These are phyloP conservation scores for Acrodontium crateriforme DNA, from an alignment of 2,329 filamentous ascomycete genomes.

Conservation along the genomic window DNA sequence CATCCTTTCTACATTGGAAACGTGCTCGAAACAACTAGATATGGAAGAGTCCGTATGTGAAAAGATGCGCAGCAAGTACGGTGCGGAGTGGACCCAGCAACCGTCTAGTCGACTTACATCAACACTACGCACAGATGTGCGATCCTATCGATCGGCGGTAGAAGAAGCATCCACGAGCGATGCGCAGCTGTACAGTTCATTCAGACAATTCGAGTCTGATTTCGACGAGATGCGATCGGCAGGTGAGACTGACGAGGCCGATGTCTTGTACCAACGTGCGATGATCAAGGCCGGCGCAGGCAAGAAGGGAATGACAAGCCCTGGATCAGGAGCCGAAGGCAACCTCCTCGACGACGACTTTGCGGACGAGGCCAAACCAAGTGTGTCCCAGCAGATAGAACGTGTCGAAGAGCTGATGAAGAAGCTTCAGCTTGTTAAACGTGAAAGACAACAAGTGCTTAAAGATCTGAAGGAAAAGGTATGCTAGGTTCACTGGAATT, in stretches of 20 bases:
- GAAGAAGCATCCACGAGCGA: constrained; percentile 85
- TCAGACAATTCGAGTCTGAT: constrained; percentile 72
- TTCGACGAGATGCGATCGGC: constrained; percentile 93
- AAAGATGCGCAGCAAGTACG: constrained; percentile 98
- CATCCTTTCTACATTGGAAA: constrained; percentile 60
- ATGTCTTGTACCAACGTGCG: constrained; percentile 76
- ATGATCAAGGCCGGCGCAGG: constrained; percentile 62
- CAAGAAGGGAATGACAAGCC: constrained; percentile 36
- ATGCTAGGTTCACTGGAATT: constrained; percentile 18
- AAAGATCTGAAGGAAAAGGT: constrained; percentile 98
- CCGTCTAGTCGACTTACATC: constrained; percentile 81
- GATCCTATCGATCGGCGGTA: constrained; percentile 75
- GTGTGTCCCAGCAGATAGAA: constrained; percentile 77
- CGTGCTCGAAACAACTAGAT: constrained; percentile 75
- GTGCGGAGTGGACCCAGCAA: constrained; percentile 90
- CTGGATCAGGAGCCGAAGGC: constrained; percentile 44
- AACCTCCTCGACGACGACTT: constrained; percentile 89
- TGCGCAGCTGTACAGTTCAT: constrained; percentile 64
- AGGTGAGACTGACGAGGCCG: constrained; percentile 72
- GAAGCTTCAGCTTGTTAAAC: constrained; percentile 82
- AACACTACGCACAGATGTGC: constrained; percentile 73
- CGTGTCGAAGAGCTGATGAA: constrained; percentile 81
- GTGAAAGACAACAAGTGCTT: constrained; percentile 78
- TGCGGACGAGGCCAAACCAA: constrained; percentile 62
- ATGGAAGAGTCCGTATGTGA: constrained; percentile 97